Conservation (phyloP, 352 stramenopile species). For the Poterioochromonas sp. region DNA sequence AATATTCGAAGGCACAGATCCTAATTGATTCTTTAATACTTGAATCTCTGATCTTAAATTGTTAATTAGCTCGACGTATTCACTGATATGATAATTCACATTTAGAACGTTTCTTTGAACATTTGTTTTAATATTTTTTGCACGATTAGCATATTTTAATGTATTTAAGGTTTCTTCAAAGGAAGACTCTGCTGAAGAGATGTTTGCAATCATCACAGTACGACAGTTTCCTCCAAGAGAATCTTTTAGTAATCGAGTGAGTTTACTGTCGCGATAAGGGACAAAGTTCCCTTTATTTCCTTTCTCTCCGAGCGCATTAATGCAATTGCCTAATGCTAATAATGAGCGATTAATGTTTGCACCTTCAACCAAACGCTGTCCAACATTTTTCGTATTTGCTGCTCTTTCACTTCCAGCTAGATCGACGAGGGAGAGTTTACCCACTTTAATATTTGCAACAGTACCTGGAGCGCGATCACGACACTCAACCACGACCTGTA, state of each 20-base stretch:
- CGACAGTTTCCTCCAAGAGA: conserved; percentile 79
- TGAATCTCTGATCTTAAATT: conserved; percentile 71
- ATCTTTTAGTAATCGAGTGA: conserved; percentile 74
- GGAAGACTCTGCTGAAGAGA: conserved; percentile 61
- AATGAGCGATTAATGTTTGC: conserved; percentile 82
- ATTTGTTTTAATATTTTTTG: conserved; percentile 85
- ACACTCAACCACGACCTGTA: conserved; percentile 48
- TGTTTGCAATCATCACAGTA: conserved; percentile 84
- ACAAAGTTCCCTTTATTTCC: conserved; percentile 59
- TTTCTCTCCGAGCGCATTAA: conserved; percentile 78
- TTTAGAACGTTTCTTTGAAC: conserved; percentile 69
- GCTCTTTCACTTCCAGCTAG: conserved; percentile 76
- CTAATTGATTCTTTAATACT: conserved; percentile 53
- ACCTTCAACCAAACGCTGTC: conserved; percentile 67
- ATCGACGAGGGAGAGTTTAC: conserved; percentile 77
- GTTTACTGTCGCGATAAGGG: conserved; percentile 73
- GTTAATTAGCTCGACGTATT: conserved; percentile 70
- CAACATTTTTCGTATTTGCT: conserved; percentile 72
- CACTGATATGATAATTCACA: conserved; percentile 67
- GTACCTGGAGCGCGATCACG: conserved; percentile 53
- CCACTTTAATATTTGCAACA: conserved; percentile 57
- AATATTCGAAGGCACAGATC: too few species aligned
- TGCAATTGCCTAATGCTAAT: conserved; percentile 78
- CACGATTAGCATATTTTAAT: conserved; percentile 79
- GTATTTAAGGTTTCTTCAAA: conserved; percentile 84